Evolutionary conservation across 345 rosid species (phyloP), one percentile per base, ranked within the genome.

Genomic region (Trapa bicornis): DNA sequence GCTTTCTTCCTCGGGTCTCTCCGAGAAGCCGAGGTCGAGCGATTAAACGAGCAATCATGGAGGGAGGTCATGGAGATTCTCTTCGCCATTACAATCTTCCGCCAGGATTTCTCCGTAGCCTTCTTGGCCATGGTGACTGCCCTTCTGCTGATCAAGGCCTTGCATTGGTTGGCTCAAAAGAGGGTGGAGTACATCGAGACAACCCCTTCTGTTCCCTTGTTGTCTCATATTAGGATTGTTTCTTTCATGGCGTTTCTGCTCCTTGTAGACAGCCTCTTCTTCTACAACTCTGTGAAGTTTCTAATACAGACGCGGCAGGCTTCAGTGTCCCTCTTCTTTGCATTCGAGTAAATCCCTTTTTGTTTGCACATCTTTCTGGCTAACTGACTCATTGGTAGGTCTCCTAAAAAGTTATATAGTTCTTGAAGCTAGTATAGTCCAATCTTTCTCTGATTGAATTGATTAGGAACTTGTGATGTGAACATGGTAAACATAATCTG

Each of bases 121-220:
- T 93, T 93, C 74, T 81, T 93, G 50, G 82, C 92, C n/a, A 85
- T 90, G 96, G 96, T 93, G 35, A 86, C 91, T 0, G 81, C 88
- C 17, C 76, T 93, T 61, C 57, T 94, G 78, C 73, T 94, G 41
- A 86, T 94, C 74, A 94, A 94, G 80, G 84, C 88, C 58, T 69
- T 91, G 70, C 97, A 94, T 68, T 94, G 99, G 97, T 75, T 94
- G 84, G 95, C 96, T 60, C 97, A 94, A 74, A 89, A 91, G 82
- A 87, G 99, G 78, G 88, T 91, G 0, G 99, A 91, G 81, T 94
- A 87, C 79, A 91, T 87, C 48, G 99, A 94, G 84, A 91, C 97
- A 11, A 94, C 97, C 42, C 97, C 96, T 36, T 75, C 97, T 39
- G 97, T 89, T 14, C 80, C 91, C 50, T 67, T 77, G 71, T 54